Percentiles rank a stretch among this genome's conserved stretches.
Evolutionary conservation across 2,329 filamentous ascomycete species (phyloP).

Genomic region (Graphiopsis chlorocephala): DNA sequence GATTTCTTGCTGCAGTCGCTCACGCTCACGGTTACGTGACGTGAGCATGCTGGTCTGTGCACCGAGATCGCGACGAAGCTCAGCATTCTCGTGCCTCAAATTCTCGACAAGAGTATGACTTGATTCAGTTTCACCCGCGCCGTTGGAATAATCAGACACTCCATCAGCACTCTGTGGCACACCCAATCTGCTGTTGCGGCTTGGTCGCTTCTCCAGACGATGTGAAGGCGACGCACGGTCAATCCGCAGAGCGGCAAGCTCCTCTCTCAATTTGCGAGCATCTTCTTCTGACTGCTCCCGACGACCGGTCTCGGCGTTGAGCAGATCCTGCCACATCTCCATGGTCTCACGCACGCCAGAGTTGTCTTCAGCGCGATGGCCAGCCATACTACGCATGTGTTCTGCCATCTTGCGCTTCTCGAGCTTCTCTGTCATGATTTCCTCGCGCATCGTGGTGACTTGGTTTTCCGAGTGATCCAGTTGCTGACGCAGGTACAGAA

Average conservation of each 20-base stretch:
- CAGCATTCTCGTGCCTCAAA: slow-evolving; percentile 86
- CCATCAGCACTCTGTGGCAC: slow-evolving; percentile 37
- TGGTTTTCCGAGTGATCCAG: slow-evolving; percentile 80
- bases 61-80: slow-evolving; percentile 85
- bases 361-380: slow-evolving; percentile 30
- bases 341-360: slow-evolving; percentile 44
- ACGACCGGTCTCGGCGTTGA: slow-evolving; percentile 85
- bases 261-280: slow-evolving; percentile 77
- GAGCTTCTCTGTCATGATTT: slow-evolving; percentile 73
- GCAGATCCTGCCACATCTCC: slow-evolving; percentile 91
- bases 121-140: slow-evolving; percentile 31
- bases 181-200: slow-evolving; percentile 38
- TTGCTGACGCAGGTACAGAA: slow-evolving; percentile 78
- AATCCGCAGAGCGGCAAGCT: slow-evolving; percentile 57
- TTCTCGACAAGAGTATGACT: slow-evolving; percentile 62
- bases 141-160: slow-evolving; percentile 38
- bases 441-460: slow-evolving; percentile 76
- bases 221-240: slow-evolving; percentile 45
- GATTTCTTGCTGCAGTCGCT: slow-evolving; percentile 92
- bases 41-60: slow-evolving; percentile 98
- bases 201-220: slow-evolving; percentile 38
- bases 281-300: slow-evolving; percentile 90
- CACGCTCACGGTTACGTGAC: slow-evolving; percentile 90
- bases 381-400: slow-evolving; percentile 63
- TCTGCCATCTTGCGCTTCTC: slow-evolving; percentile 86